Percentiles rank a stretch among this genome's conserved stretches.
These are phyloP conservation scores for Cercophora newfieldiana DNA, from an alignment of 495 filamentous ascomycete genomes.

Conservation along the genomic window DNA sequence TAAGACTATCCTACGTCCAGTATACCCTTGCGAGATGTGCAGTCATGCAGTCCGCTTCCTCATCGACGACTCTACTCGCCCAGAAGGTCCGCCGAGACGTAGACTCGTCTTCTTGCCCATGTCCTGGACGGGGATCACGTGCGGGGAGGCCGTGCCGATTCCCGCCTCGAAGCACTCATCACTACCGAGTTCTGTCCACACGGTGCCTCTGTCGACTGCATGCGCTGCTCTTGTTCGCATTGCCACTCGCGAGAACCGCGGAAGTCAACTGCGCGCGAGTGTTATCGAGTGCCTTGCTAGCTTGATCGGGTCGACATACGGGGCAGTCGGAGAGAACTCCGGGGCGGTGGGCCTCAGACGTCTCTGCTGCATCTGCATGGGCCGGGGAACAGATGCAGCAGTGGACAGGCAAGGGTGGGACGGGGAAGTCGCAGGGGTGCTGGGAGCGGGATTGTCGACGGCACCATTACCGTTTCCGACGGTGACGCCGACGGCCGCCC, in stretches of 20 bases:
- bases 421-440: no score
- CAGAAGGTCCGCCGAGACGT: neutral
- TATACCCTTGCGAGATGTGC: neutral
- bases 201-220: neutral
- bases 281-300: neutral
- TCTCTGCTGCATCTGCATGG: no score
- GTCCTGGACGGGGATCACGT: neutral
- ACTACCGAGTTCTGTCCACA: neutral
- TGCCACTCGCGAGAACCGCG: neutral
- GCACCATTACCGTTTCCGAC: no score
- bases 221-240: constrained; percentile 1
- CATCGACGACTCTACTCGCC: neutral
- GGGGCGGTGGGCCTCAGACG: no score
- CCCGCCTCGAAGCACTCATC: neutral
- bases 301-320: neutral
- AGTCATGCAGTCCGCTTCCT: neutral
- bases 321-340: no score
- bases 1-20: neutral
- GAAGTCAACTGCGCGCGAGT: neutral
- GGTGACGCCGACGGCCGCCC: no score
- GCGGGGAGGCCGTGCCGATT: neutral
- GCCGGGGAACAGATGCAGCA: no score
- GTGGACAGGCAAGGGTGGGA: no score
- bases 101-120: neutral
- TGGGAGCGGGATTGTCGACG: no score